Evolutionary conservation across 1,284 basidiomycete species (phyloP), one percentile per base, ranked within the genome.

Genomic region (Ceratobasidium sp.): DNA sequence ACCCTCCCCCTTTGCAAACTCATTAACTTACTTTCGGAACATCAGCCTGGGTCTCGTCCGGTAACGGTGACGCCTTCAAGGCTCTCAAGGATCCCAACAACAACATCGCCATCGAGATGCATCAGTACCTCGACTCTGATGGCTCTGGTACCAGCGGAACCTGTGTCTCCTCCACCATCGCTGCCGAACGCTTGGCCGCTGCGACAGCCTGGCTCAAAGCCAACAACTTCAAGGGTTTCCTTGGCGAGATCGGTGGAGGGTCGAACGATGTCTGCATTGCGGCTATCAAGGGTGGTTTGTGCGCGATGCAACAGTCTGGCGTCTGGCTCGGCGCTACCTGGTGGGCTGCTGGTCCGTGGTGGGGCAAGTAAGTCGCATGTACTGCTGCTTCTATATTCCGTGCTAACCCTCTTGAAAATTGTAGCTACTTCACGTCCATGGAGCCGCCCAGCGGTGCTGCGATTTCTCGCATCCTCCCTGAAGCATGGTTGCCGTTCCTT

Each of bases 71-170:
- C 31, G 88, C 82, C 48, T 89, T 89, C 80, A 83, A 81, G 48
- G 80, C 81, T 22, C 83, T 90, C 80, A 83, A 81, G 53, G 88
- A 90, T 78, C 88, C 88, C 66, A 84, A 85, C 82, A 88, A 89
- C 83, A 89, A 89, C 81, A 78, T 86, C 64, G 88, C 87, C 59
- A 87, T 89, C 76, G 87, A 90, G 80, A 89, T 90, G 88, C 88
- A 90, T 79, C 88, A 90, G 80, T 90, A 90, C 82, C 87, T 90
- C 77, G 89, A 89, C 81, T 87, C 85, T 61, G 88, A 90, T 79
- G 85, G 87, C 77, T 89, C 88, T 56, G 89, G 88, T 71, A 89
- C 88, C 6, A 84, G 80, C 59, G 80, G 78, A 4, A 84, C 82
- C 34, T 90, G 89, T 78, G 88, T 90, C 24, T 88, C 86, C 11